Base-by-base conservation (phyloP, 2,329 filamentous ascomycete species). In the Alternaria sp. region DNA sequence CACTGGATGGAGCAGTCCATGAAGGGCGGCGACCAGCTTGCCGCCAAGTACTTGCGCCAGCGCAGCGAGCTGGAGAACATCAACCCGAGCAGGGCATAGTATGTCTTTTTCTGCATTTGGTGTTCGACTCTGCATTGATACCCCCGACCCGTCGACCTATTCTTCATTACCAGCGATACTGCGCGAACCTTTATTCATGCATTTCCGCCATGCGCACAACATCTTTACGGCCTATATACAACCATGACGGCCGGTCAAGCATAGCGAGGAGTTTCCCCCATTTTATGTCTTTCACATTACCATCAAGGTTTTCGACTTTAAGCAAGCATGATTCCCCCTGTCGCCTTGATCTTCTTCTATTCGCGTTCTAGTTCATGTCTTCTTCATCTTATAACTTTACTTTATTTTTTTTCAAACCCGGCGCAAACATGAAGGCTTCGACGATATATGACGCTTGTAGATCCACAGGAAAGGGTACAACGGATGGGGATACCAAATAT, bases 1-100 rank as follows among this genome's bases (percentile, higher is more conserved):
- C 95, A 98, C 83, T 98, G 95, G 94, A 97, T 98, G 93, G 93
- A 95, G 82, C 85, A 92, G 68, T 93, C 92, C 40, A 91, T 93
- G 71, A 87, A 87, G 58, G 93, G 93, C n/a, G 93, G 93, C 1
- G 95, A 98, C 77, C 88, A 91, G 74, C 83, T 97, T 70, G 95
- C 95, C 19, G 90, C 89, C 76, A 91, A 90, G 77, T 94, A 95
- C 81, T 82, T 97, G 79, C 87, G 90, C 67, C 92, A 96, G 81
- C 81, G 87, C 50, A 85, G 87, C 71, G 87, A 89, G 75, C 86
- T 89, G 77, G 87, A 89, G 73, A 85, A 83, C 56, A 84, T 88
- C 73, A 56, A 65, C 32, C 84, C 85, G 66, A 86, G 83, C 9
- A 65, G 71, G 28, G 68, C 66, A 52, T 75, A 62, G 52, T 60